A percentile compares a stretch with the other conserved stretches of the same genome.
Evolutionary conservation across 139 green algal species (phyloP).

Genomic region (Dunaliella primolecta): DNA sequence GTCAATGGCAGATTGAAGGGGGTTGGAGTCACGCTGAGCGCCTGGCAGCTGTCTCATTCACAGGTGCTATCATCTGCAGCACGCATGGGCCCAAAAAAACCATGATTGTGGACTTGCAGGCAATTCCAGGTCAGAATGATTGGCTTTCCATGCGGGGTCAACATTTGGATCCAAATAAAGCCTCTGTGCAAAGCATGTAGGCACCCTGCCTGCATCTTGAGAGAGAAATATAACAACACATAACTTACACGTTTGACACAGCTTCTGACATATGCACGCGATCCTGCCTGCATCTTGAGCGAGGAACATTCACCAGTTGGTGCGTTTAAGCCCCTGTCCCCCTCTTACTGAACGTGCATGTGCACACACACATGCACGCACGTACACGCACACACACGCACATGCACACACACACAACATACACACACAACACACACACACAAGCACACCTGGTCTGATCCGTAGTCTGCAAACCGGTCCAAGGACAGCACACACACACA

Average conservation of each 20-base stretch:
- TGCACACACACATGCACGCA: neutral
- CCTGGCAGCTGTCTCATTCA: too few relatives aligned
- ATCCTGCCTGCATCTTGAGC: neutral
- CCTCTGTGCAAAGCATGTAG: too few relatives aligned
- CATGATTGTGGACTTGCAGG: too few relatives aligned
- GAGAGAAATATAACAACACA: too few relatives aligned
- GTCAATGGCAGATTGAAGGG: too few relatives aligned
- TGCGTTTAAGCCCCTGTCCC: neutral
- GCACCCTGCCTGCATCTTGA: too few relatives aligned
- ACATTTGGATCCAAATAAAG: too few relatives aligned
- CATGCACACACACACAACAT: conserved; percentile 16
- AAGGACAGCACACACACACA: conserved; percentile 90
- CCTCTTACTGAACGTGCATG: neutral
- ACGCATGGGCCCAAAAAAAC: too few relatives aligned
- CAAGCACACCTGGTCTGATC: conserved; percentile 83
- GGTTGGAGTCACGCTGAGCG: too few relatives aligned
- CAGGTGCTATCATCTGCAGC: too few relatives aligned
- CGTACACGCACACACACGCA: neutral
- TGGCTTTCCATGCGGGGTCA: too few relatives aligned
- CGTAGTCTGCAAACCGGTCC: conserved; percentile 93
- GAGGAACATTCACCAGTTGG: neutral
- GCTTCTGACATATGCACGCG: neutral
- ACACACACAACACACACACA: neutral
- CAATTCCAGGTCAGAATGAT: too few relatives aligned
- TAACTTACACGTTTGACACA: neutral